phyloP scores from a whole-genome alignment of 2,329 filamentous ascomycete genomes.

The Bisporella sp. region DNA sequence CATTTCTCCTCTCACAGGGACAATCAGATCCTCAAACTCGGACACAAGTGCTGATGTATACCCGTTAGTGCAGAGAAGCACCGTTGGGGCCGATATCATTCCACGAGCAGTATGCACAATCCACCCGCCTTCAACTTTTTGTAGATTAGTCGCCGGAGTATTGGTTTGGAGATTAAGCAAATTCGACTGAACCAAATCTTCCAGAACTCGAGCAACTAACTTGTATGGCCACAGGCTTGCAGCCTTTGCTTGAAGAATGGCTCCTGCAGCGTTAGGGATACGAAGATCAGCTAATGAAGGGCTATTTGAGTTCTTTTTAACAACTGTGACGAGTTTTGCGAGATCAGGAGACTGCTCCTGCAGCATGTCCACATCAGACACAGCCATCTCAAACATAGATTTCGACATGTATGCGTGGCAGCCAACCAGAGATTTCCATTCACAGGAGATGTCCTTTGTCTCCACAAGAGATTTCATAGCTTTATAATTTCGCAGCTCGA shows the following conservation, averaged over 20 bases:
- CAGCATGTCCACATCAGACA: conserved; percentile 44
- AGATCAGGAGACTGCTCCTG: conserved; percentile 48
- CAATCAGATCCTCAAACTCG: conserved; percentile 60
- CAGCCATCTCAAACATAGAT: conserved; percentile 45
- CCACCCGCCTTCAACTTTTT: conserved; percentile 40
- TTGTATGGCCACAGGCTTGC: conserved; percentile 80
- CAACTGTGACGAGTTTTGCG: conserved; percentile 32
- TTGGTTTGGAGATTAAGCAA: conserved; percentile 68
- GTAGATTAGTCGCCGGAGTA: conserved; percentile 53
- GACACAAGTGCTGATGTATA: conserved; percentile 76
- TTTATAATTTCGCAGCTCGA: conserved; percentile 64
- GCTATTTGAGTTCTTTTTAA: conserved; percentile 24
- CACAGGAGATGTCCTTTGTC: conserved; percentile 55
- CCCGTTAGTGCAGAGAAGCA: conserved; percentile 76
- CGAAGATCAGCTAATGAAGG: conserved; percentile 43
- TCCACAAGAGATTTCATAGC: conserved; percentile 52
- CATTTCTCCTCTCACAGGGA: conserved; percentile 72
- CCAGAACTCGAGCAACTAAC: conserved; percentile 65
- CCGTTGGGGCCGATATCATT: conserved; percentile 50
- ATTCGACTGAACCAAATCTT: conserved; percentile 28
- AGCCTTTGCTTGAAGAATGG: conserved; percentile 56
- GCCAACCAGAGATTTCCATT: conserved; percentile 57
- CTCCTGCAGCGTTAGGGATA: conserved; percentile 51
- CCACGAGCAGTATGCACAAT: conserved; percentile 62
- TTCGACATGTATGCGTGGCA: conserved; percentile 57